Percentiles rank a stretch among this genome's conserved stretches.
phyloP scores from a whole-genome alignment of 2,329 filamentous ascomycete species.

The Sphaerulina vaccinii region DNA sequence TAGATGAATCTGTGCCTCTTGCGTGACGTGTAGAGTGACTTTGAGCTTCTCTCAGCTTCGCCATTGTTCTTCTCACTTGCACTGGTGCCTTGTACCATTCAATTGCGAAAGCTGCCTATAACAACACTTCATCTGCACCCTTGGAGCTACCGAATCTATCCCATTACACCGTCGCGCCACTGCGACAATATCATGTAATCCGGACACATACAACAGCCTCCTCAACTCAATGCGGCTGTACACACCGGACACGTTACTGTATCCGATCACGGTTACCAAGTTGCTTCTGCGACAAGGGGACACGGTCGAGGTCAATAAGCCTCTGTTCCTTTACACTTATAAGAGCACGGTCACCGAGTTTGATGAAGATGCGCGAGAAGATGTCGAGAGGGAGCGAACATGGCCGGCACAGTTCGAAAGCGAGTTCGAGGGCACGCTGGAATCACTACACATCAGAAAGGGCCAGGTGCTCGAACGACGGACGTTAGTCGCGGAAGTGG shows the following conservation, averaged over 20 bases:
- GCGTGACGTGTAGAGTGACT: slow-evolving; percentile 23
- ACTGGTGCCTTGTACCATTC: neutral
- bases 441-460: slow-evolving; percentile 69
- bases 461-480: slow-evolving; percentile 61
- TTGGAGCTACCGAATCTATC: neutral
- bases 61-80: neutral
- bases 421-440: slow-evolving; percentile 75
- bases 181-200: slow-evolving; percentile 30
- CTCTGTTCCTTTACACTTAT: slow-evolving; percentile 84
- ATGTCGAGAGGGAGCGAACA: slow-evolving; percentile 58
- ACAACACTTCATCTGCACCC: neutral
- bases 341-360: slow-evolving; percentile 67
- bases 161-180: slow-evolving; percentile 11
- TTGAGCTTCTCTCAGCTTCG: slow-evolving; percentile 9
- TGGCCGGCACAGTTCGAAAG: slow-evolving; percentile 80
- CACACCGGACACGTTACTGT: slow-evolving; percentile 64
- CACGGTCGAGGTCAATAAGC: slow-evolving; percentile 70
- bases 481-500: slow-evolving; percentile 67
- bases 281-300: slow-evolving; percentile 76
- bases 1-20: slow-evolving; percentile 25
- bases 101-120: neutral
- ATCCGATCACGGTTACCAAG: slow-evolving; percentile 89
- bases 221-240: slow-evolving; percentile 47
- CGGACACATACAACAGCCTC: slow-evolving; percentile 1
- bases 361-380: slow-evolving; percentile 70